Base-by-base conservation (phyloP, 2,329 filamentous ascomycete genomes). In the Curvularia eragrostidis region DNA sequence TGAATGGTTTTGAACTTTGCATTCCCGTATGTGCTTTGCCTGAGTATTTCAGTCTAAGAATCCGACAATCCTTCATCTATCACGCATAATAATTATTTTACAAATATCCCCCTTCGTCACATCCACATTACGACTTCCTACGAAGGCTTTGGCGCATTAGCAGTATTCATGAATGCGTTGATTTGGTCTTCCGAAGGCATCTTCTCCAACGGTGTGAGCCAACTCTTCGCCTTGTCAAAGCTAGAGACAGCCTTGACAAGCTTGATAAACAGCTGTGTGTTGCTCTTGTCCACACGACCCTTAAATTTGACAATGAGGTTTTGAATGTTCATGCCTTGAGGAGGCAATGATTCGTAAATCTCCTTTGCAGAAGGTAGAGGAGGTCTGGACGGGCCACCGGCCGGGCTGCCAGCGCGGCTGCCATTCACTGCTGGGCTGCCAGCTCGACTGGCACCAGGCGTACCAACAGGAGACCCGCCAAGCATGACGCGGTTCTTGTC, bases 361-460 rank as follows among this genome's bases (percentile, higher is more conserved):
- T 82, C 80, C 24, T 75, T 75, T 3, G 79, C 74, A 1, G 79
- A 78, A 0, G 80, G 80, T 21, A 82, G 70, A 26, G 67, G 62
- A 5, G 59, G 62, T 43, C 61, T 53, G 28, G 67, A 36, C 9
- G 56, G 47, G 24, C 59, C 47, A 7, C 69, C 58, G 9, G 65
- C 58, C 19, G 73, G 73, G 52, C 72, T 75, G 21, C 61, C 67
- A 32, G 72, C 70, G 23, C 71, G 64, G 50, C 71, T 73, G 39
- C 68, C 70, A 41, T 71, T 73, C 42, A 63, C 72, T 28, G 67
- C 75, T 80, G 68, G 86, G 47, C 75, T 77, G 21, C 72, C 73
- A 49, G 75, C 75, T 28, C 75, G 89, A 68, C 88, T 91, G 28
- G 83, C 83, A 50, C 85, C 84, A 59, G 88, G 82, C 8, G 87